A percentile compares a stretch with the other conserved stretches of the same genome.
Conservation (phyloP, 129 eudicot species). For the Lactuca saligna region DNA sequence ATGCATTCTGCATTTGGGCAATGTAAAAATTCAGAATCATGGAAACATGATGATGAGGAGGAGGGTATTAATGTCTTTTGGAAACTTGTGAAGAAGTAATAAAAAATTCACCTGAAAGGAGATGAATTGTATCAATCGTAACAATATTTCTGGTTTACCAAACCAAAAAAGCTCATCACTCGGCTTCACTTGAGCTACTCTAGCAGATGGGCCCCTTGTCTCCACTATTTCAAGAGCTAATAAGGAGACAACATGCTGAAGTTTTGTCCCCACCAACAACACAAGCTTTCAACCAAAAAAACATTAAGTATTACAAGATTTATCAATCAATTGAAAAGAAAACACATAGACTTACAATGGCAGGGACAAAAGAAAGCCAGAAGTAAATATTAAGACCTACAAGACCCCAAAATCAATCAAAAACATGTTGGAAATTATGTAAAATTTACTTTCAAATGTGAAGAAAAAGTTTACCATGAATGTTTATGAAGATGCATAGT, state of each 20-base stretch:
- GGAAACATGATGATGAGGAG: neutral
- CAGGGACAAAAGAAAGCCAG: conserved; percentile 95
- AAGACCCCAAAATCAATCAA: conserved; percentile 14
- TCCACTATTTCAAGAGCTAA: conserved; percentile 88
- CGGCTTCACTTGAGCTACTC: conserved; percentile 82
- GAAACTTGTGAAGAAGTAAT: neutral
- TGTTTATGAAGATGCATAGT: conserved; percentile 79
- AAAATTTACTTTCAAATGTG: neutral
- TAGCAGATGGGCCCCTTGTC: conserved; percentile 63
- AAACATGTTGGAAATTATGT: neutral
- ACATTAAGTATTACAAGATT: neutral
- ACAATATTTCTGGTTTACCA: conserved; percentile 85
- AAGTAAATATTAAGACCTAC: conserved; percentile 90
- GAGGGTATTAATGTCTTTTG: too few species aligned
- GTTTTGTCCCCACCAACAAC: conserved; percentile 94
- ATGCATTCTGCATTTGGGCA: conserved; percentile 75
- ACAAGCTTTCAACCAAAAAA: conserved; percentile 55
- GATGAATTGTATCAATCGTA: conserved; percentile 86
- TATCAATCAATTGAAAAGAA: neutral
- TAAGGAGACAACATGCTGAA: conserved; percentile 91
- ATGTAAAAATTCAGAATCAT: neutral
- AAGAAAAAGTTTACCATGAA: conserved; percentile 63
- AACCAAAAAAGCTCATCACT: conserved; percentile 96
- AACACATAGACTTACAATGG: conserved; percentile 61
- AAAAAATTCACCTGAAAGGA: conserved; percentile 78